A percentile compares a stretch with the other conserved stretches of the same genome.
Conservation (phyloP, 2,329 filamentous ascomycete genomes). For the Plectosphaerella cucumerina region DNA sequence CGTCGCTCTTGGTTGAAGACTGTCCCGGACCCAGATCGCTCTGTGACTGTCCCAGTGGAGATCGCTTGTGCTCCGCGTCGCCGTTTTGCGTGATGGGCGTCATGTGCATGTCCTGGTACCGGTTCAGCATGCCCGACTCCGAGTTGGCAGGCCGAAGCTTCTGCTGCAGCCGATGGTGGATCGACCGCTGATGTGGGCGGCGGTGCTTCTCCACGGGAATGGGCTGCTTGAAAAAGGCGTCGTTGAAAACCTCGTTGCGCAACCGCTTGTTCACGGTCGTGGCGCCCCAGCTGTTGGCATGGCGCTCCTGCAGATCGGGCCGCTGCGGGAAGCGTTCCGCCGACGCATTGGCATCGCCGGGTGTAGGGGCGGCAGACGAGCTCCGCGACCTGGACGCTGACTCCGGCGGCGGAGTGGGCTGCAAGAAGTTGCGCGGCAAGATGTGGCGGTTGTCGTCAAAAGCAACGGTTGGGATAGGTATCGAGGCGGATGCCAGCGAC, state of each 20-base stretch:
- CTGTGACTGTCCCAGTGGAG: background rate
- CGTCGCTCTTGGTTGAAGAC: conserved; percentile 2
- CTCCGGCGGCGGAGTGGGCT: conserved; percentile 42
- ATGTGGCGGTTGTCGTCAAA: conserved; percentile 95
- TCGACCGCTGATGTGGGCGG: conserved; percentile 62
- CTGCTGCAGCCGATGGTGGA: conserved; percentile 46
- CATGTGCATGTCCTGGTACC: conserved; percentile 4
- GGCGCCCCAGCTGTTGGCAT: conserved; percentile 76
- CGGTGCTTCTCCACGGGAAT: conserved; percentile 78
- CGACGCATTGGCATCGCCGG: conserved; percentile 6
- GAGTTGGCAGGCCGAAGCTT: conserved; percentile 41
- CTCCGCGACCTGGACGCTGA: conserved; percentile 26
- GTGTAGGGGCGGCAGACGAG: conserved; percentile 25
- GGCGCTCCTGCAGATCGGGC: conserved; percentile 48
- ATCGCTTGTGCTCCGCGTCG: background rate
- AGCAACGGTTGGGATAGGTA: conserved; percentile 80
- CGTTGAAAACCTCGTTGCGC: conserved; percentile 86
- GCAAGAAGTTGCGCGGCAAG: conserved; percentile 78
- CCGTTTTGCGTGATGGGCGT: conserved; percentile 6
- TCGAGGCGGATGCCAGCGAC: conserved; percentile 62
- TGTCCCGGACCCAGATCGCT: conserved; percentile 6
- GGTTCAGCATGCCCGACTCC: conserved; percentile 31
- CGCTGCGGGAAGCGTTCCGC: conserved; percentile 16
- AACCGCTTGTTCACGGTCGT: conserved; percentile 86
- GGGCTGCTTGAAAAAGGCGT: conserved; percentile 82